These are phyloP conservation scores for Corinectria fuckeliana DNA, from an alignment of 2,329 filamentous ascomycete species.

Conservation along the genomic window DNA sequence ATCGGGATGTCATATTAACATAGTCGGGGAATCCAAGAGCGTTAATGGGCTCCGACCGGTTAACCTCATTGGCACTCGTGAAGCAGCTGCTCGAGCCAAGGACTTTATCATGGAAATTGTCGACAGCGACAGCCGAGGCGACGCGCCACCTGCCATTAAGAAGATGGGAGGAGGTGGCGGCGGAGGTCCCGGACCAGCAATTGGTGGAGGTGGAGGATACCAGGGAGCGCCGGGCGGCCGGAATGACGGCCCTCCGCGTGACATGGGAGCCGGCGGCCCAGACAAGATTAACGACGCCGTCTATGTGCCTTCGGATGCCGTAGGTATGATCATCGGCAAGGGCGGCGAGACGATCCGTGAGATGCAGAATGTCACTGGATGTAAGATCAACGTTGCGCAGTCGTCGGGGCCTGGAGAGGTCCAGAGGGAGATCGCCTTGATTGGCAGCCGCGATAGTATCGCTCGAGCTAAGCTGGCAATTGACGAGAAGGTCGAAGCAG, in stretches of 20 bases:
- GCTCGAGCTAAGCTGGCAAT: slow-evolving; percentile 83
- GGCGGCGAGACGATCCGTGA: slow-evolving; percentile 93
- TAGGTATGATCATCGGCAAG: slow-evolving; percentile 97
- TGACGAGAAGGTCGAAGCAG: slow-evolving; percentile 89
- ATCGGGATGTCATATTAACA: slow-evolving; percentile 94
- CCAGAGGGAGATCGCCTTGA: slow-evolving; percentile 85
- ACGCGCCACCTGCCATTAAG: slow-evolving; percentile 45
- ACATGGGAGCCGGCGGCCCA: slow-evolving; percentile 49
- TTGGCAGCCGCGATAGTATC: slow-evolving; percentile 79
- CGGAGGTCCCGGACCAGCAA: slow-evolving; percentile 39
- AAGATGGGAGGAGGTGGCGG: slow-evolving; percentile 31
- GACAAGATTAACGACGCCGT: slow-evolving; percentile 85
- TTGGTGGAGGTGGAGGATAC: slow-evolving; percentile 43
- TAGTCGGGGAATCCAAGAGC: slow-evolving; percentile 91
- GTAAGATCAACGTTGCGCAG: slow-evolving; percentile 93
- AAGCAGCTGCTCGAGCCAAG: slow-evolving; percentile 79
- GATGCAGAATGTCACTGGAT: slow-evolving; percentile 86
- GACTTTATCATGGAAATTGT: slow-evolving; percentile 93
- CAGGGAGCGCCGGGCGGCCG: slow-evolving; percentile 44
- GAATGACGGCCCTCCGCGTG: slow-evolving; percentile 24
- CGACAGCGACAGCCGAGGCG: slow-evolving; percentile 80
- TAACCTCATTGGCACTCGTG: slow-evolving; percentile 82
- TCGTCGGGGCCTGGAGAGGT: slow-evolving; percentile 78
- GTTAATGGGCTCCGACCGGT: slow-evolving; percentile 88
- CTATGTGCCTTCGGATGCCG: slow-evolving; percentile 85